Percentiles rank a stretch among this genome's conserved stretches.
Conservation (phyloP, 163 green algal species). For the Coccomyxa subellipsoidea region DNA sequence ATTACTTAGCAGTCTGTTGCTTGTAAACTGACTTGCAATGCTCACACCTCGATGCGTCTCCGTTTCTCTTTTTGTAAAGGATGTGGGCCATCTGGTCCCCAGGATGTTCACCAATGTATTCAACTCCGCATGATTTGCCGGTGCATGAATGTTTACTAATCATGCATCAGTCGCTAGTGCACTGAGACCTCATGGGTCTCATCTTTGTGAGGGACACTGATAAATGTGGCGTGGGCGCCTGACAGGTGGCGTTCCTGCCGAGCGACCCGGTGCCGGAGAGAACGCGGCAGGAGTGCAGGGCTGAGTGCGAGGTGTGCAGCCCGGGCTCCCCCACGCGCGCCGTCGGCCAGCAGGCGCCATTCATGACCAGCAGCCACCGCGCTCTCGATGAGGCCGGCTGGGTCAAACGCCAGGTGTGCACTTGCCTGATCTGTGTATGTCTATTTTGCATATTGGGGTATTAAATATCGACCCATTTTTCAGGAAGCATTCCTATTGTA, state of each 20-base stretch:
- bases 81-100: too few relatives aligned
- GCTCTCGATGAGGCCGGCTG: neutral
- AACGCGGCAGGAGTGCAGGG: slow-evolving; percentile 8
- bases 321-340: neutral
- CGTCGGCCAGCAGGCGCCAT: neutral
- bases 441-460: neutral
- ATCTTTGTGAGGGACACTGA: too few relatives aligned
- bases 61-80: too few relatives aligned
- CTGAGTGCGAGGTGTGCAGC: slow-evolving; percentile 22
- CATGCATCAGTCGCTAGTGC: too few relatives aligned
- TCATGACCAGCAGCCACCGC: neutral
- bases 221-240: neutral
- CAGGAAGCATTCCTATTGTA: too few relatives aligned
- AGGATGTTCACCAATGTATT: too few relatives aligned
- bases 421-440: neutral
- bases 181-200: too few relatives aligned
- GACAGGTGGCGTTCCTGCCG: neutral
- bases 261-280: neutral
- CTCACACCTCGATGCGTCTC: too few relatives aligned
- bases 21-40: too few relatives aligned
- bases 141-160: too few relatives aligned
- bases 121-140: too few relatives aligned
- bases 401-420: neutral
- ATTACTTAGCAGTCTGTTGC: neutral
- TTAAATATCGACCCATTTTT: neutral